These are phyloP conservation scores for Phytophthora syringae DNA, from an alignment of 352 stramenopile species.

Conservation along the genomic window DNA sequence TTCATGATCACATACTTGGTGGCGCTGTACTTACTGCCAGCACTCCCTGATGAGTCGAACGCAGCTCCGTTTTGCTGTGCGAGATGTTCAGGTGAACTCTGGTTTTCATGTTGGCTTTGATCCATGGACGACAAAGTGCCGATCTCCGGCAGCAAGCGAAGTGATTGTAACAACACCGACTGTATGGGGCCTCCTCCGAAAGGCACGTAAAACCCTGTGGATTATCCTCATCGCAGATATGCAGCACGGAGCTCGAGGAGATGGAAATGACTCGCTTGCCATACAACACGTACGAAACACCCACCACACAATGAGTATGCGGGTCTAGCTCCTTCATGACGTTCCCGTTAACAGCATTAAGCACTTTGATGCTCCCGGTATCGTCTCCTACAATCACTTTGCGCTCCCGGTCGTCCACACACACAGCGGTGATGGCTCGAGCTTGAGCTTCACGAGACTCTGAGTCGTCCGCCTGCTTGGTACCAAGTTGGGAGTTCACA, in stretches of 20 bases:
- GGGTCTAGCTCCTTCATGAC: conserved; percentile 85
- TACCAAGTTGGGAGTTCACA: conserved; percentile 8
- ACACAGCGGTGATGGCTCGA: conserved; percentile 70
- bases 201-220: conserved; percentile 72
- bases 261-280: conserved; percentile 74
- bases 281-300: conserved; percentile 61
- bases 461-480: conserved; percentile 14
- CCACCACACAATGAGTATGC: conserved; percentile 50
- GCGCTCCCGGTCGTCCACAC: conserved; percentile 81
- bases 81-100: background rate
- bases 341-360: conserved; percentile 83
- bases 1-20: conserved; percentile 56
- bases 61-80: background rate
- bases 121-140: background rate
- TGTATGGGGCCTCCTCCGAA: conserved; percentile 58
- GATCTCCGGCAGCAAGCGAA: conserved; percentile 51
- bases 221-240: conserved; percentile 80
- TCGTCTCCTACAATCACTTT: conserved; percentile 86
- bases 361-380: conserved; percentile 60
- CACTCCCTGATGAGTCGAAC: background rate
- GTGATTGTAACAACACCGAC: conserved; percentile 66
- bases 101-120: background rate
- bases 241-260: conserved; percentile 58
- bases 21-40: background rate
- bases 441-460: conserved; percentile 26